Conservation (phyloP, 140 eudicot genomes). For the Erigeron philadelphicus region DNA sequence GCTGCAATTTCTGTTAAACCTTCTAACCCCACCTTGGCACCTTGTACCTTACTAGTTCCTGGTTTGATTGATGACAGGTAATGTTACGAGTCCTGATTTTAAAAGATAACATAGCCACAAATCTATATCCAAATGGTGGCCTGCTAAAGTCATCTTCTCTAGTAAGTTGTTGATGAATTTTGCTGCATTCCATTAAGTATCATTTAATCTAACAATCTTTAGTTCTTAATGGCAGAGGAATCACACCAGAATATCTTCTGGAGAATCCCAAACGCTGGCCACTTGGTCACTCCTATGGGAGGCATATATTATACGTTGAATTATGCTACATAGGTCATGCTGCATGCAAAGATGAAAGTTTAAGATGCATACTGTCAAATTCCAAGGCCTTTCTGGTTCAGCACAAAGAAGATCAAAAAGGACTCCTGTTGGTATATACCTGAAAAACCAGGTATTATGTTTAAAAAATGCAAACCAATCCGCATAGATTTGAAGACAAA, state of each 20-base stretch:
- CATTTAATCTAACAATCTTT: neutral
- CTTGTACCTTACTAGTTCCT: neutral
- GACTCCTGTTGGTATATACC: conserved; percentile 94
- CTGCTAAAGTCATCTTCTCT: neutral
- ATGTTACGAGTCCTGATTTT: neutral
- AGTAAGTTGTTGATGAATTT: neutral
- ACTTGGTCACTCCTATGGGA: no score
- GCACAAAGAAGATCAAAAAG: conserved; percentile 97
- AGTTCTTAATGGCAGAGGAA: neutral
- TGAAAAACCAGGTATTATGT: conserved; percentile 35
- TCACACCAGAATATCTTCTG: no score
- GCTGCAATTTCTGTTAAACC: neutral
- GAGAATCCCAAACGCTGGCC: no score
- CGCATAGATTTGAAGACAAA: neutral
- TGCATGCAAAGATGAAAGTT: conserved; percentile 5
- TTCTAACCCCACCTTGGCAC: neutral
- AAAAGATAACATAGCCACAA: neutral
- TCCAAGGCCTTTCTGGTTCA: conserved; percentile 98
- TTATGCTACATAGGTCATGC: neutral
- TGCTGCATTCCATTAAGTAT: neutral
- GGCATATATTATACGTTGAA: neutral
- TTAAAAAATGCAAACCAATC: conserved; percentile 10
- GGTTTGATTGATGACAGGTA: neutral
- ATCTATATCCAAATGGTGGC: neutral
- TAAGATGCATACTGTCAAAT: conserved; percentile 56